A percentile compares a stretch with the other conserved stretches of the same genome.
Conservation (phyloP, 805 yeast genomes). For the Huiozyma naganishii region DNA sequence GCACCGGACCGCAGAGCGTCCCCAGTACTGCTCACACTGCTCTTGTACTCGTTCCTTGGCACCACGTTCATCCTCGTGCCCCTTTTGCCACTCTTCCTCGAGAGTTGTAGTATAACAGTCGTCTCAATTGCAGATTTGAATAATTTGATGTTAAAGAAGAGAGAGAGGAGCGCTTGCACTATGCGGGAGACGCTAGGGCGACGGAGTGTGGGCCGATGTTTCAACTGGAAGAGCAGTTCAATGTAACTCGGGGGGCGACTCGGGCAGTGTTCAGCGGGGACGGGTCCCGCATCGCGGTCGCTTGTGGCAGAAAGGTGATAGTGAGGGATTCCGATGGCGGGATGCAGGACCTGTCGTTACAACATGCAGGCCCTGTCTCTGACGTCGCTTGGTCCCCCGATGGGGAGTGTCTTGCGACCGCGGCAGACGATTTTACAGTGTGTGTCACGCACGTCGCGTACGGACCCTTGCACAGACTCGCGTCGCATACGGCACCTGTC, state of each 20-base stretch:
- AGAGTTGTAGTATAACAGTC: too few species aligned
- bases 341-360: constrained; percentile 14
- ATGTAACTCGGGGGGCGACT: constrained; percentile 1
- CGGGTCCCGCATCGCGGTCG: constrained; percentile 45
- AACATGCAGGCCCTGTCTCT: constrained; percentile 54
- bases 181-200: too few species aligned
- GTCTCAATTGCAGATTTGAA: neutral
- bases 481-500: constrained; percentile 80
- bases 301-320: constrained; percentile 48
- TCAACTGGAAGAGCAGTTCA: neutral
- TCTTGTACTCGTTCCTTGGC: constrained; percentile 39
- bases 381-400: constrained; percentile 73
- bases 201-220: neutral
- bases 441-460: constrained; percentile 53
- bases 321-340: constrained; percentile 42
- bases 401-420: constrained; percentile 63
- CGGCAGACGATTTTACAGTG: constrained; percentile 75
- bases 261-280: constrained; percentile 51
- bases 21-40: constrained; percentile 36
- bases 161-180: neutral
- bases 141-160: neutral
- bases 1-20: constrained; percentile 56
- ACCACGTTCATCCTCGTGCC: constrained; percentile 34
- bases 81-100: neutral
- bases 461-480: constrained; percentile 35